phyloP scores from a whole-genome alignment of 2,329 filamentous ascomycete genomes.

The Leptographium flavum region DNA sequence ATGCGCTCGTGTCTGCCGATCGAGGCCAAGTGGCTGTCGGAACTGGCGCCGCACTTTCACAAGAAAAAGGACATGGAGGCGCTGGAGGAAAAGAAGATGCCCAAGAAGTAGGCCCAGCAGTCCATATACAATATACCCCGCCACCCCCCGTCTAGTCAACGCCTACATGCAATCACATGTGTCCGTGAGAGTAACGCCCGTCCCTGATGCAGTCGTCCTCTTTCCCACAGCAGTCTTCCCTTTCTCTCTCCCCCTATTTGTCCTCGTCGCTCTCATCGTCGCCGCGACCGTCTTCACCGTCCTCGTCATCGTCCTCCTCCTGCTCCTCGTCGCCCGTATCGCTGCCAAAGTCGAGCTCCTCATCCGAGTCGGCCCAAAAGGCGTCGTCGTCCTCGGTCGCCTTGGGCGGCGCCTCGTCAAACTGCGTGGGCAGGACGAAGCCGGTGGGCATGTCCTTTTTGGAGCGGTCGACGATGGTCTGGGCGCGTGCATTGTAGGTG shows the following conservation, averaged over 20 bases:
- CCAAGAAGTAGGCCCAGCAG: too few species aligned
- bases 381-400: conserved; percentile 59
- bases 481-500: conserved; percentile 56
- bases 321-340: conserved; percentile 48
- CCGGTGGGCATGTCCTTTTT: conserved; percentile 67
- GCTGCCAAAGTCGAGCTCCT: conserved; percentile 66
- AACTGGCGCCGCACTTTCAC: conserved; percentile 88
- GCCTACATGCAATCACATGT: too few species aligned
- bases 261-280: conserved; percentile 37
- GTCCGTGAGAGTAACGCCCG: too few species aligned
- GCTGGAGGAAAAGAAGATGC: conserved; percentile 59
- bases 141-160: too few species aligned
- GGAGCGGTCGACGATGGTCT: conserved; percentile 55
- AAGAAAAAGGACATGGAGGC: conserved; percentile 82
- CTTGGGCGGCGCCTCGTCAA: conserved; percentile 46
- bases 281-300: too few species aligned
- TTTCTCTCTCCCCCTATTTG: not conserved
- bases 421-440: conserved; percentile 68
- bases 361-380: conserved; percentile 67
- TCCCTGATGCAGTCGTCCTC: too few species aligned
- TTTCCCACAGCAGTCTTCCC: not conserved
- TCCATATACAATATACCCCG: too few species aligned
- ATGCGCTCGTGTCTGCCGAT: conserved; percentile 81
- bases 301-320: conserved; percentile 43
- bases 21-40: conserved; percentile 69